Evolutionary conservation across 2,329 filamentous ascomycete species (phyloP).

Genomic region (Mycogone perniciosa): DNA sequence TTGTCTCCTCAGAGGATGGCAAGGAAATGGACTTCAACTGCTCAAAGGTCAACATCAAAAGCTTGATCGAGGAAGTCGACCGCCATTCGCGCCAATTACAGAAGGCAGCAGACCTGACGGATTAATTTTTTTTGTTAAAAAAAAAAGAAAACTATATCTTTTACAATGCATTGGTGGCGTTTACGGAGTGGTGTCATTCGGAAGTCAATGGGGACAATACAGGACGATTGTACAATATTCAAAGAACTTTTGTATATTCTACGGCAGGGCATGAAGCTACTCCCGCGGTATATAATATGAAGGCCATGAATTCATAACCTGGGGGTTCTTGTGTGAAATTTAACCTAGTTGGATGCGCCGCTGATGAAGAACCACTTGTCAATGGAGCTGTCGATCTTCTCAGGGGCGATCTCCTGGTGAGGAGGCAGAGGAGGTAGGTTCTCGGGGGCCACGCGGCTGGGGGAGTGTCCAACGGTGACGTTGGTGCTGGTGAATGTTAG

Average conservation of each 20-base stretch:
- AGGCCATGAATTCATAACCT: conserved; percentile 2
- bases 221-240: conserved; percentile 13
- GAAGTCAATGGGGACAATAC: not conserved
- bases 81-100: conserved; percentile 78
- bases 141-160: conserved; percentile 9
- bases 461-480: conserved; percentile 65
- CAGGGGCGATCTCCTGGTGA: conserved; percentile 73
- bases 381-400: conserved; percentile 89
- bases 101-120: conserved; percentile 71
- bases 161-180: conserved; percentile 28
- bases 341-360: conserved; percentile 72
- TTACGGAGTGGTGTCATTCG: conserved; percentile 20
- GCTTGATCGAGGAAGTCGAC: conserved; percentile 82
- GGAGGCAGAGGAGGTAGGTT: conserved; percentile 71
- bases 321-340: conserved; percentile 1
- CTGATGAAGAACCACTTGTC: conserved; percentile 99
- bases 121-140: conserved; percentile 33
- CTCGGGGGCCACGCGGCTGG: conserved; percentile 61
- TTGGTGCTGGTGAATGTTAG: conserved; percentile 59
- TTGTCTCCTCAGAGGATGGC: conserved; percentile 65
- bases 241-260: conserved; percentile 25
- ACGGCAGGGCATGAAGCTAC: conserved; percentile 1
- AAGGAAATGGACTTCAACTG: conserved; percentile 81
- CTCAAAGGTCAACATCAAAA: conserved; percentile 75
- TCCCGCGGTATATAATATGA: conserved; percentile 13